Evolutionary conservation across 2,329 filamentous ascomycete species (phyloP).

Genomic region (Fusarium sp.): DNA sequence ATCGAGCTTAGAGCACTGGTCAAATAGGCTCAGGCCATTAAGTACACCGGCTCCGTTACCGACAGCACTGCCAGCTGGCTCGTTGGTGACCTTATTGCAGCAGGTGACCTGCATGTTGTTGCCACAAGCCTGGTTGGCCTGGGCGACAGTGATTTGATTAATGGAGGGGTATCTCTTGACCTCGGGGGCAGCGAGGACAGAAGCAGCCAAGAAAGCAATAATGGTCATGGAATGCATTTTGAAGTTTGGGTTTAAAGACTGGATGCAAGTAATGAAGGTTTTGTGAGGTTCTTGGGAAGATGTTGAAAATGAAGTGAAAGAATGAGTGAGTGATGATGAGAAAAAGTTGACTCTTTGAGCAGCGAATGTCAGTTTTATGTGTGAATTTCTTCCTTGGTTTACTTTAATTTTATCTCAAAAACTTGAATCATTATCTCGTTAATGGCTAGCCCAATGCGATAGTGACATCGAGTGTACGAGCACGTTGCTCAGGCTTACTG

Average conservation of each 20-base stretch:
- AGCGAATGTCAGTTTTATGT: too few species aligned
- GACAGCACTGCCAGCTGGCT: neutral
- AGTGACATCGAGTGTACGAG: too few species aligned
- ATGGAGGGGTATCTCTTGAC: neutral
- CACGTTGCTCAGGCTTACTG: too few species aligned
- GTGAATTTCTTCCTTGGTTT: too few species aligned
- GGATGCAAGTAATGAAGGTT: neutral
- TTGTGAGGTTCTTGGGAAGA: neutral
- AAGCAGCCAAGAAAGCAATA: neutral
- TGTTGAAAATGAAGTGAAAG: neutral
- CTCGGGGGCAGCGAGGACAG: neutral
- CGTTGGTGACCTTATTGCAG: slow-evolving; percentile 10
- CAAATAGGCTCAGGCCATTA: neutral
- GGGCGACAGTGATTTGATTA: neutral
- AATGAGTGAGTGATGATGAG: neutral
- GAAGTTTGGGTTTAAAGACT: neutral
- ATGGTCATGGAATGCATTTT: slow-evolving; percentile 6
- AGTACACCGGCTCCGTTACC: neutral
- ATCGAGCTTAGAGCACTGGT: slow-evolving; percentile 5
- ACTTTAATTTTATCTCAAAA: too few species aligned
- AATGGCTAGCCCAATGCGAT: too few species aligned
- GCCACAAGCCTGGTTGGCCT: neutral
- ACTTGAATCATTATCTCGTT: too few species aligned
- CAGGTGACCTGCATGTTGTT: slow-evolving; percentile 7
- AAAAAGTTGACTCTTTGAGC: too few species aligned